Evolutionary conservation across 495 filamentous ascomycete species (phyloP).

Genomic region (Ramalina intermedia): DNA sequence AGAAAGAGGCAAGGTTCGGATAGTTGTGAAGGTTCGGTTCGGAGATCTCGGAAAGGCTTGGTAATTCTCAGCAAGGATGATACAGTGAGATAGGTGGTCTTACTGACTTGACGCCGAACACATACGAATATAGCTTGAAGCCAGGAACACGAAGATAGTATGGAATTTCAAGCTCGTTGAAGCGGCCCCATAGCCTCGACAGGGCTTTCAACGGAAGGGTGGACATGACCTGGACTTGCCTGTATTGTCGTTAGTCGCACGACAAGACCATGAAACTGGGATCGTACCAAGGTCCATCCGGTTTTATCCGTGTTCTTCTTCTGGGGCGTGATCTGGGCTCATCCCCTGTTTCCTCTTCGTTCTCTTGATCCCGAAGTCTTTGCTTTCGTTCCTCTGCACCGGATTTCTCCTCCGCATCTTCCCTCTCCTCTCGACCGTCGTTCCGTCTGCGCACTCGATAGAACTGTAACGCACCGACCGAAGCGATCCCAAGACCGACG

Average conservation of each 20-base stretch:
- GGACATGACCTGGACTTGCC: conserved; percentile 93
- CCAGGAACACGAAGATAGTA: conserved; percentile 83
- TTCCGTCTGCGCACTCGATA: conserved; percentile 55
- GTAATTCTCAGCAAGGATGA: conserved; percentile 1
- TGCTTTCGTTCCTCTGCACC: conserved; percentile 9
- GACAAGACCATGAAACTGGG: conserved; percentile 1
- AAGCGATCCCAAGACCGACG: conserved; percentile 72
- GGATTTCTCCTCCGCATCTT: conserved; percentile 23
- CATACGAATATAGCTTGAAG: conserved; percentile 84
- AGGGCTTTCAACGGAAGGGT: conserved; percentile 89
- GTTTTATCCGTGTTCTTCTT: conserved; percentile 56
- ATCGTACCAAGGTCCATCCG: conserved; percentile 72
- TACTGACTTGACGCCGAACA: conserved; percentile 81
- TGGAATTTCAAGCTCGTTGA: conserved; percentile 87
- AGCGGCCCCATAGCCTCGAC: conserved; percentile 82
- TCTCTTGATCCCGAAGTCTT: conserved; percentile 10
- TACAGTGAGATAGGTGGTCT: conserved; percentile 7
- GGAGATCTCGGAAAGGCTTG: conserved; percentile 63
- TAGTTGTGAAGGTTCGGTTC: conserved; percentile 80
- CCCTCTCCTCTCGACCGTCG: conserved; percentile 33
- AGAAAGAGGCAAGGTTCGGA: conserved; percentile 89
- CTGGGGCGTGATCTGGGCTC: conserved; percentile 31
- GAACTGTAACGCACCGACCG: conserved; percentile 72
- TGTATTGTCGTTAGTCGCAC: conserved; percentile 15
- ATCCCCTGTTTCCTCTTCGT: conserved; percentile 16